These are phyloP conservation scores for Sesbania bispinosa DNA, from an alignment of 306 rosid species.

Conservation along the genomic window DNA sequence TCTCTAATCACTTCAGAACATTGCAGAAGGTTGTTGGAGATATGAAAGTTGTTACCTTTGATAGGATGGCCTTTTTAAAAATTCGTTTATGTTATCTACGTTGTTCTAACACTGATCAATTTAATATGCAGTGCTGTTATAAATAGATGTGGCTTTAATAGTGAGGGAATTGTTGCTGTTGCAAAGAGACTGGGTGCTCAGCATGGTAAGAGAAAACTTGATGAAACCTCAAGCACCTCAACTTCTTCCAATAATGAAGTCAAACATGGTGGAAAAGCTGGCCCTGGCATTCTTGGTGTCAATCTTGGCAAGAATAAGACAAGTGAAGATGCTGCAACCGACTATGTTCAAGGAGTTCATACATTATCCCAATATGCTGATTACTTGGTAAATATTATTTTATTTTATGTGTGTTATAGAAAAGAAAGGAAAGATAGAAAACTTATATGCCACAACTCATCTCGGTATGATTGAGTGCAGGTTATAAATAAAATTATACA, in stretches of 20 bases:
- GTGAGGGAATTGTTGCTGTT: constrained; percentile 95
- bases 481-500: background rate
- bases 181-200: constrained; percentile 93
- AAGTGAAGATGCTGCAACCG: constrained; percentile 95
- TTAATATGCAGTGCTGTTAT: constrained; percentile 73
- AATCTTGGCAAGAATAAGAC: constrained; percentile 96
- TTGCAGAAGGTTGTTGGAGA: constrained; percentile 13
- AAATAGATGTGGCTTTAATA: constrained; percentile 94
- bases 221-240: constrained; percentile 70
- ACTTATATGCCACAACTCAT: background rate
- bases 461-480: background rate
- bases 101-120: constrained; percentile 18
- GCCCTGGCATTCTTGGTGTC: constrained; percentile 97
- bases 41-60: constrained; percentile 5
- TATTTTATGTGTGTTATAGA: background rate
- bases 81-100: background rate
- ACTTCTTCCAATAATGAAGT: constrained; percentile 61
- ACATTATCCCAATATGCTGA: constrained; percentile 97
- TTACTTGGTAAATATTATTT: constrained; percentile 63
- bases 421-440: background rate
- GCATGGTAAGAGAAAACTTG: constrained; percentile 92
- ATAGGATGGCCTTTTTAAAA: background rate
- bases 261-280: constrained; percentile 91
- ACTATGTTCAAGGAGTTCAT: constrained; percentile 97
- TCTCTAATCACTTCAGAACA: background rate